Base-by-base conservation (phyloP, 1,284 basidiomycete species). In the Vanrija sp. region DNA sequence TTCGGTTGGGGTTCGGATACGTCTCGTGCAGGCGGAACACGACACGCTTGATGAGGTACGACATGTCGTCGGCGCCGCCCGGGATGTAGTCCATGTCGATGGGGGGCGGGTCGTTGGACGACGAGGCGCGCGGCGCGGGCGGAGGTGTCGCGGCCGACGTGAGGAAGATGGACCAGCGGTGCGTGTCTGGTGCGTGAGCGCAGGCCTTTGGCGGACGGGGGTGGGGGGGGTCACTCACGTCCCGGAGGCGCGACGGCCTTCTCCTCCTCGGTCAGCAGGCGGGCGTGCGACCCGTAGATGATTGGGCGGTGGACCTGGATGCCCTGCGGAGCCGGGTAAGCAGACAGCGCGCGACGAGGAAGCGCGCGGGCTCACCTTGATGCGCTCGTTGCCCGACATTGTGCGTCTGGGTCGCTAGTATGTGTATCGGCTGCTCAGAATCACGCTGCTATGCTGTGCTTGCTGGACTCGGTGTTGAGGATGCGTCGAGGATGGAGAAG, bases 11-110 rank as follows among this genome's bases (percentile, higher is more conserved):
- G 70, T 88, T 92, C 0, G 91, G 76, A 78, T 97, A 98, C 0
- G 95, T 97, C 63, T 99, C 96, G 77, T 99, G 96, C 48, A 99
- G 79, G 76, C 94, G 95, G 83, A 99, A 98, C 15, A 91, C 91
- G 49, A 98, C 95, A 47, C 92, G 85, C 74, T 95, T 96, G 71
- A 97, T 86, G 68, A 94, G 88, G 68, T 94, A 88, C 58, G 84
- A 83, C 52, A 94, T 72, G 71, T 96, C 91, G 70, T 96, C 91
- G 45, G 84, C 86, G 10, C 90, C 91, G 19, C 92, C 92, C 15
- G 75, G 72, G 1, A 78, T 47, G 53, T 71, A 72, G 51, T 76
- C 67, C 52, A 71, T 65, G 61, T 74, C 70, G 6, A 58, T 54
- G 2, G 63, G 60, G 15, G 60, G 56, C 43, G 65, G 57, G 18